Evolutionary conservation across 345 rosid species (phyloP).

Genomic region (Angophora floribunda): DNA sequence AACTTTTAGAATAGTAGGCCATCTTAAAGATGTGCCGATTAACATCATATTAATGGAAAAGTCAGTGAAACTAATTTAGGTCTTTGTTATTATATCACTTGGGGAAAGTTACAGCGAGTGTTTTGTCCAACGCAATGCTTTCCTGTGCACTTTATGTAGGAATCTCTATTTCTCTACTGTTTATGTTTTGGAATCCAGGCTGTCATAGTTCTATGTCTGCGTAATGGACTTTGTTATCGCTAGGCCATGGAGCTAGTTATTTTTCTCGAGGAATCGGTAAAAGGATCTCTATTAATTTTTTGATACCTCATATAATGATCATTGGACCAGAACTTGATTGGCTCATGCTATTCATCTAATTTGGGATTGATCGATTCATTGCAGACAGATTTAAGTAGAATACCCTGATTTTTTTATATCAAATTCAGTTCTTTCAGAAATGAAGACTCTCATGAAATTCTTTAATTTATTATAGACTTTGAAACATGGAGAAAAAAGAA

Average conservation of each 20-base stretch:
- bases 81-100: background rate
- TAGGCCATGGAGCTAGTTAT: background rate
- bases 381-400: background rate
- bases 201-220: background rate
- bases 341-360: background rate
- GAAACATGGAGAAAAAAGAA: constrained; percentile 24
- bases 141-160: background rate
- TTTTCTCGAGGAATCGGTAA: background rate
- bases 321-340: background rate
- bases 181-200: background rate
- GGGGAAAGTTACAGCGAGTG: background rate
- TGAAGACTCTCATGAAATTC: background rate
- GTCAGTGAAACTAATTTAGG: background rate
- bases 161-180: background rate
- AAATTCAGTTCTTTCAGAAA: background rate
- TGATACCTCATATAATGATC: background rate
- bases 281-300: background rate
- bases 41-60: background rate
- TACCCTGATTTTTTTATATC: background rate
- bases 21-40: background rate
- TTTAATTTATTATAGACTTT: background rate
- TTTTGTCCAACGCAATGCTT: background rate
- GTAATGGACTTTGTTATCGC: background rate
- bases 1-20: background rate
- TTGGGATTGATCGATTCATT: background rate